These are phyloP conservation scores for Syncephalastrum monosporum DNA, from an alignment of 371 early-diverging fungal genomes.

Conservation along the genomic window DNA sequence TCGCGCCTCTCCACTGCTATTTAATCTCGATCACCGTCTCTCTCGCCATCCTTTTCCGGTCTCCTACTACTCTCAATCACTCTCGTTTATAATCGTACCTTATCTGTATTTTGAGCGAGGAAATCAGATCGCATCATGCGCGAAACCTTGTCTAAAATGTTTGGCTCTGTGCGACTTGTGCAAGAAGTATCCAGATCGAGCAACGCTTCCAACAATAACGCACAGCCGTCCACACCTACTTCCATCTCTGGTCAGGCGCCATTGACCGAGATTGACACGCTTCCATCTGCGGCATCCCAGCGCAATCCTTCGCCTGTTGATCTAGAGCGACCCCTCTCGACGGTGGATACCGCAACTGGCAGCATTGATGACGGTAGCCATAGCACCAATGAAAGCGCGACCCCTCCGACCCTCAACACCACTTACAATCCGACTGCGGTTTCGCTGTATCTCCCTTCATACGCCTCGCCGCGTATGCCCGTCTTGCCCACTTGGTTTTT, in stretches of 20 bases:
- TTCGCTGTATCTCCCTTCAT: neutral
- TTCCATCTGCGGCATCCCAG: neutral
- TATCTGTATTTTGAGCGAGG: neutral
- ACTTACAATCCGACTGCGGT: no score
- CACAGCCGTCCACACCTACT: conserved; percentile 10
- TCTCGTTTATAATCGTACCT: neutral
- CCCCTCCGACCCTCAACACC: no score
- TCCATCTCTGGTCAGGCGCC: neutral
- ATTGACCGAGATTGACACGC: conserved; percentile 3
- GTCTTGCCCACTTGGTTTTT: neutral
- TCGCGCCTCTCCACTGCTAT: no score
- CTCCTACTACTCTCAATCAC: no score
- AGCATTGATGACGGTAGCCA: neutral
- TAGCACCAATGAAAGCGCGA: neutral
- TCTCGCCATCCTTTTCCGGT: no score
- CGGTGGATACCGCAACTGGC: no score
- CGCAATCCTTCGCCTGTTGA: no score
- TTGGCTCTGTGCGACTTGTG: conserved; percentile 47
- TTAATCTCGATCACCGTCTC: no score
- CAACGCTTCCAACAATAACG: conserved; percentile 11
- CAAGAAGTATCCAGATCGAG: conserved; percentile 44
- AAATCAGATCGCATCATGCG: conserved; percentile 6
- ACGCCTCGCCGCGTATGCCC: neutral
- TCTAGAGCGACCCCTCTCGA: no score
- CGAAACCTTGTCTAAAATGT: conserved; percentile 41